Conservation (phyloP, 2,329 filamentous ascomycete genomes). For the Nothopassalora personata region DNA sequence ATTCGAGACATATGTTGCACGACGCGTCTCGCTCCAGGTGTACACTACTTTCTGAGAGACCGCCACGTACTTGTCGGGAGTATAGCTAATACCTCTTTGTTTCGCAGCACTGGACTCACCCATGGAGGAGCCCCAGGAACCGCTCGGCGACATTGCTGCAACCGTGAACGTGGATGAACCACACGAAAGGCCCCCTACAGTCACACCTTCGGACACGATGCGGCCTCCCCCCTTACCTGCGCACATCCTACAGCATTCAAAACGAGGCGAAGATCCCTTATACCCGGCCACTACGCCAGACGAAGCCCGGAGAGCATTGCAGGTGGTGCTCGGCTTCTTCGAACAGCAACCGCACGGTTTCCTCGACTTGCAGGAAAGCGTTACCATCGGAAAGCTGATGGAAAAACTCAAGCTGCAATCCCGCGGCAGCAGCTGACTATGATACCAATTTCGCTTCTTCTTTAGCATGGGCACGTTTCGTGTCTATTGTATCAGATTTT, state of each 20-base stretch:
- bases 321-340: constrained; percentile 77
- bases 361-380: constrained; percentile 70
- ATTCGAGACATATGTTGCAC: too few relatives aligned
- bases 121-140: constrained; percentile 31
- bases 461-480: neutral
- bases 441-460: neutral
- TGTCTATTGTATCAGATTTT: constrained; percentile 2
- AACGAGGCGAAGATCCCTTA: constrained; percentile 16
- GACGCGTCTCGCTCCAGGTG: too few relatives aligned
- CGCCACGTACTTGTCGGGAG: too few relatives aligned
- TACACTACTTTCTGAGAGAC: too few relatives aligned
- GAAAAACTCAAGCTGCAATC: constrained; percentile 67
- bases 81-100: too few relatives aligned
- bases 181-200: constrained; percentile 21
- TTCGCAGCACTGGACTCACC: constrained; percentile 27
- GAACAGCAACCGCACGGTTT: constrained; percentile 63
- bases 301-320: constrained; percentile 75
- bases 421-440: constrained; percentile 16
- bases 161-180: constrained; percentile 32
- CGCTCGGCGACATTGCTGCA: constrained; percentile 39
- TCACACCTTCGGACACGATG: constrained; percentile 38
- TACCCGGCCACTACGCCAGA: constrained; percentile 68
- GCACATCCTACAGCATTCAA: constrained; percentile 21
- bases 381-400: constrained; percentile 73
- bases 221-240: constrained; percentile 43